Conservation (phyloP, 148 eudicot species). For the Suaeda aralocaspica region DNA sequence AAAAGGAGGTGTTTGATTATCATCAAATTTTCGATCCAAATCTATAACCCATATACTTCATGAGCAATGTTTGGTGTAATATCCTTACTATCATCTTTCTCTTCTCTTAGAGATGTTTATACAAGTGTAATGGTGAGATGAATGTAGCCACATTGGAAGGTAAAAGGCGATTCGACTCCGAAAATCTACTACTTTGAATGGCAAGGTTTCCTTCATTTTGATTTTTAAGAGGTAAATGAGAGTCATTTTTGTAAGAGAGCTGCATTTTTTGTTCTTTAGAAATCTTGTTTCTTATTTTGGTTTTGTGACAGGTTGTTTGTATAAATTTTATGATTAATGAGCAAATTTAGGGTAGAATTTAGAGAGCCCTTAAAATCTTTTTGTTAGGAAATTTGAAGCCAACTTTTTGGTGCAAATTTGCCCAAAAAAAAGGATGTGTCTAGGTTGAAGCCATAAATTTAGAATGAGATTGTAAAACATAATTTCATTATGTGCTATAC, state of each 20-base stretch:
- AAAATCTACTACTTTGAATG: neutral
- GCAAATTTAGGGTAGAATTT: constrained; percentile 14
- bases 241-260: constrained; percentile 12
- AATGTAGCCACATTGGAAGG: constrained; percentile 21
- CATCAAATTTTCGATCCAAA: constrained; percentile 4
- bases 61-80: neutral
- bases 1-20: constrained; percentile 19
- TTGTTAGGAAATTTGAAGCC: constrained; percentile 2
- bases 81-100: neutral
- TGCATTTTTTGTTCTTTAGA: neutral
- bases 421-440: neutral
- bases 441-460: neutral
- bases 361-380: neutral
- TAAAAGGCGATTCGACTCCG: constrained; percentile 20
- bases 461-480: too few relatives aligned
- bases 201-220: neutral
- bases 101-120: too few relatives aligned
- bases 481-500: too few relatives aligned
- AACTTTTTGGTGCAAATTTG: neutral
- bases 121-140: too few relatives aligned
- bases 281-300: constrained; percentile 16
- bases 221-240: constrained; percentile 6
- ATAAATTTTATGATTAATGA: neutral
- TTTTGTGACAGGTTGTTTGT: constrained; percentile 7
- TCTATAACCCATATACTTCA: constrained; percentile 1